Base-by-base conservation (phyloP, 2,329 filamentous ascomycete genomes). In the Amauroascus niger region DNA sequence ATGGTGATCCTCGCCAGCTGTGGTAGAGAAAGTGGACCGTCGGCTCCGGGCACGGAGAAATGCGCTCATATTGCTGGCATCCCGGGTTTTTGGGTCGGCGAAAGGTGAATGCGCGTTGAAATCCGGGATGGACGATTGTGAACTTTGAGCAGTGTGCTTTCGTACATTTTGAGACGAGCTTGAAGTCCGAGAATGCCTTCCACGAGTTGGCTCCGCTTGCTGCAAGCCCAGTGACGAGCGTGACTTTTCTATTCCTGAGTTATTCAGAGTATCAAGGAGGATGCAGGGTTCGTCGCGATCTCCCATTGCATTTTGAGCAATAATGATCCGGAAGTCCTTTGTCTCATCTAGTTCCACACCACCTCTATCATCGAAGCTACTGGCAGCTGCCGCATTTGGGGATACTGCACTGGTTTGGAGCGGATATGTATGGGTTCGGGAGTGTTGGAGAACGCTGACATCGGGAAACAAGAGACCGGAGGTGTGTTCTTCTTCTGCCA, bases 401-500 rank as follows among this genome's bases (percentile, higher is more conserved):
- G 71, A 72, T 59, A 71, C 64, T 55, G 69, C 65, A 37, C 67
- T 67, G 44, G 70, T 67, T 58, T 70, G 71, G 18, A 71, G 63
- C 55, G 68, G 68, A 56, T 67, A 71, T n/a, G 67, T 66, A 59
- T 69, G 66, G 46, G 63, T 66, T 59, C 68, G 66, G 41, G 70
- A 72, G 33, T 65, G 68, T 53, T 69, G 68, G 52, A 71, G 70
- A 13, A 70, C 63, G 55, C 65, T 72, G 39, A 68, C 66, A 61
- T 74, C 72, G 32, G 73, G 74, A 57, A 74, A 76, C 51, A 76
- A 63, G 44, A 76, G 66, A 37, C 71, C 70, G 44, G 72, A 72
- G 4, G 73, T 76, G 58, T 76, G 73, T 57, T 74, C 71, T 59
- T 76, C 73, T 57, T 76, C 73, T 1, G 72, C 75, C 22, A 74